Conservation (phyloP, 129 eudicot genomes). For the Tanacetum coccineum region DNA sequence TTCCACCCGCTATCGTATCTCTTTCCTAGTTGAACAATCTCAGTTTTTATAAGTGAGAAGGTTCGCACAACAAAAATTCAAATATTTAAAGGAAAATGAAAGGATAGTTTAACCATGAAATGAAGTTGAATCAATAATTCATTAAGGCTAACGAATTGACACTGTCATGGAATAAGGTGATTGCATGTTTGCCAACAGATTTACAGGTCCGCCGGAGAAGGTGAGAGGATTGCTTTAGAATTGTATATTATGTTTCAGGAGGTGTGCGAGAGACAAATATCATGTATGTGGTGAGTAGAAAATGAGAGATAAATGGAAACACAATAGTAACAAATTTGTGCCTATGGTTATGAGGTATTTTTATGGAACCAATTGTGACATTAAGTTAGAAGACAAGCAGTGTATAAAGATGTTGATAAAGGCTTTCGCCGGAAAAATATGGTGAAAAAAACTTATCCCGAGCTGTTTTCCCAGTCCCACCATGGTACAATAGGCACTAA, state of each 20-base stretch:
- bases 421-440: slow-evolving; percentile 56
- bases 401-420: slow-evolving; percentile 29
- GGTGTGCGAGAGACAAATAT: slow-evolving; percentile 49
- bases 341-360: slow-evolving; percentile 47
- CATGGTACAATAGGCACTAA: neutral
- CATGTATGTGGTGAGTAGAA: slow-evolving; percentile 52
- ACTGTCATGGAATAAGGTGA: slow-evolving; percentile 57
- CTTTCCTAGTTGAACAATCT: slow-evolving; percentile 62
- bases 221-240: slow-evolving; percentile 44
- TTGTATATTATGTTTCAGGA: slow-evolving; percentile 49
- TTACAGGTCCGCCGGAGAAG: slow-evolving; percentile 31
- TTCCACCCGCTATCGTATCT: slow-evolving; percentile 47
- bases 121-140: slow-evolving; percentile 44
- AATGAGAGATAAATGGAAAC: slow-evolving; percentile 55
- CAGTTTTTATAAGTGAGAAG: slow-evolving; percentile 45
- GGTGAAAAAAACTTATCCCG: slow-evolving; percentile 38
- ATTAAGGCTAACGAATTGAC: slow-evolving; percentile 42
- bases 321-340: slow-evolving; percentile 36
- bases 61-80: slow-evolving; percentile 52
- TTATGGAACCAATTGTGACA: slow-evolving; percentile 31
- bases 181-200: slow-evolving; percentile 33
- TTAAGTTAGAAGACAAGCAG: slow-evolving; percentile 34
- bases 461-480: slow-evolving; percentile 30
- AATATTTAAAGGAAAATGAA: slow-evolving; percentile 53
- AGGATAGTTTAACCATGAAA: slow-evolving; percentile 53